Base-by-base conservation (phyloP, 2,329 filamentous ascomycete species). In the Fusarium sp. region DNA sequence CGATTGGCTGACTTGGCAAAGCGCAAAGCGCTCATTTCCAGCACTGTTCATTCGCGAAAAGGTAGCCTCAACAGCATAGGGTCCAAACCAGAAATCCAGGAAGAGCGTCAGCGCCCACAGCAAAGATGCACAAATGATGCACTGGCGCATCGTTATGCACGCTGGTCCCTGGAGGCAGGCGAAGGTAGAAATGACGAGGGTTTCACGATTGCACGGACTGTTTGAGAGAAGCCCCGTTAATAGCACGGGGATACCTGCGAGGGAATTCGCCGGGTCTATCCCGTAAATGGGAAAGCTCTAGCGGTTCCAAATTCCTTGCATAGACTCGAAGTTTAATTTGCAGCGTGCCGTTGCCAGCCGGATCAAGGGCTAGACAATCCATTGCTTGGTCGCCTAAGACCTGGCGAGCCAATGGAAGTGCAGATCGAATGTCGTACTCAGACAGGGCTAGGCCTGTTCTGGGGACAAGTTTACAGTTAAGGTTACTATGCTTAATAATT, bases 341-440 rank as follows among this genome's bases (percentile, higher is more conserved):
- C 21, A 28, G 26, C 30, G 21, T 21, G 12, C 11, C 11, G 21
- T 28, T n/a, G 15, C 24, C 42, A 17, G 32, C 17, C 47, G 34
- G 26, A 19, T 7, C 19, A 23, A 12, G 7, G 21, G n/a, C 44
- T 23, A 45, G 24, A 24, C 4, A n/a, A 19, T 45, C 7, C 3
- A 32, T 30, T 30, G 34, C 17, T 17, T 5, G 34, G 17, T n/a
- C 34, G 4, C 9, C 9, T n/a, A 26, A 2, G 6, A 15, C 2
- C 34, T 10, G 10, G 4, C 3, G 2, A 15, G 11, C 51, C 30
- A 50, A 39, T 54, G 7, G 12, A 17, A 21, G 12, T 0, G 1
- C 0, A 1, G 7, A 1, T 1, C 17, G 17, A 12, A 3, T 10
- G 4, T n/a, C 12, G 9, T 24, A 14, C 17, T 4, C 2, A 30